These are phyloP conservation scores for Paspalum notatum DNA, from an alignment of 176 grass and related monocot genomes.

Conservation along the genomic window DNA sequence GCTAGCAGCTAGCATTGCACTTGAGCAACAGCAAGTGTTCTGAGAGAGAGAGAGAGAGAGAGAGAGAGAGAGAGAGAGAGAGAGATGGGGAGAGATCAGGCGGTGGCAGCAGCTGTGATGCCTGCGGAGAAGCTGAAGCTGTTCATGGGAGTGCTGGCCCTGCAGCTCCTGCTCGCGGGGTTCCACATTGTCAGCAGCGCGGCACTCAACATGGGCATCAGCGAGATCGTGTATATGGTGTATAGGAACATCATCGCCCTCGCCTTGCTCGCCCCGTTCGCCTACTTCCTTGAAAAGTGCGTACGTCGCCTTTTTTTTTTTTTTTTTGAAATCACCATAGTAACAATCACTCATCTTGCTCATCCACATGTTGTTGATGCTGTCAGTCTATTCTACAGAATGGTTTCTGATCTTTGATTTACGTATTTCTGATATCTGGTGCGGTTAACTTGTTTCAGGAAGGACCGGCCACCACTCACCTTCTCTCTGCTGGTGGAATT, in stretches of 20 bases:
- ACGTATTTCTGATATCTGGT: background rate
- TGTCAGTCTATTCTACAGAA: too few relatives aligned
- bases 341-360: background rate
- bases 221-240: constrained; percentile 88
- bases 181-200: constrained; percentile 87
- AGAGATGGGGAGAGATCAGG: constrained; percentile 38
- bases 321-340: background rate
- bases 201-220: constrained; percentile 93
- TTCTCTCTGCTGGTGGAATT: constrained; percentile 84
- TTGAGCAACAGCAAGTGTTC: background rate
- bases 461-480: constrained; percentile 84
- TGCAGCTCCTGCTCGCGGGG: constrained; percentile 82
- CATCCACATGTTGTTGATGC: too few relatives aligned
- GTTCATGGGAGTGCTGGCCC: constrained; percentile 61
- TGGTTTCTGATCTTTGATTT: background rate
- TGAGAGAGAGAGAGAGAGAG: constrained; percentile 39
- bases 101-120: constrained; percentile 24
- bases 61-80: constrained; percentile 27
- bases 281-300: constrained; percentile 97
- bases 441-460: constrained; percentile 51
- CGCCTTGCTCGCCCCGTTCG: constrained; percentile 82
- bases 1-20: constrained; percentile 9
- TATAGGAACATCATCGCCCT: constrained; percentile 94
- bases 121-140: constrained; percentile 80
- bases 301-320: background rate